phyloP scores from a whole-genome alignment of 495 filamentous ascomycete species.

The Tuber aestivum region DNA sequence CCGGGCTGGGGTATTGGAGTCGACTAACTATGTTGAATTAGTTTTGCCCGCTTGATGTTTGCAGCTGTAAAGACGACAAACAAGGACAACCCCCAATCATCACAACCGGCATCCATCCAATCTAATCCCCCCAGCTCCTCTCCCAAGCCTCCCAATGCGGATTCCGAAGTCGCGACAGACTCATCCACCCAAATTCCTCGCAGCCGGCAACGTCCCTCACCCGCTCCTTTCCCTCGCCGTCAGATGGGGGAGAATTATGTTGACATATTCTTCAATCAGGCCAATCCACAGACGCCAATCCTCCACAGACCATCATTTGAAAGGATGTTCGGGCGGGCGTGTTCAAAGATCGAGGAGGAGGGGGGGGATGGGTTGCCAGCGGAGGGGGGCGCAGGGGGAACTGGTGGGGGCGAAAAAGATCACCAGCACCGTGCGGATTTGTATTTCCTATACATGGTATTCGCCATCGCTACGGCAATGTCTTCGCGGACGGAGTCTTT shows the following conservation, averaged over 20 bases:
- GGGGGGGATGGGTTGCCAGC: constrained; percentile 24
- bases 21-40: constrained; percentile 9
- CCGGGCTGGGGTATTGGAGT: neutral
- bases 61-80: constrained; percentile 31
- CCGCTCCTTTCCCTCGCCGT: constrained; percentile 29
- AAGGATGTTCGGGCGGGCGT: constrained; percentile 22
- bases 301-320: constrained; percentile 31
- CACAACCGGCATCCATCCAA: constrained; percentile 18
- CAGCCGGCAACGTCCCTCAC: constrained; percentile 18
- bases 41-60: constrained; percentile 41
- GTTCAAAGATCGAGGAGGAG: constrained; percentile 22
- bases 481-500: constrained; percentile 19
- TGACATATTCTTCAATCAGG: constrained; percentile 39
- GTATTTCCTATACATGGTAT: constrained; percentile 40
- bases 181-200: constrained; percentile 33
- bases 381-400: constrained; percentile 3
- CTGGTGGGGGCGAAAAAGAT: constrained; percentile 21
- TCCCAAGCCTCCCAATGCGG: constrained; percentile 16
- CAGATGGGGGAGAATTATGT: constrained; percentile 22
- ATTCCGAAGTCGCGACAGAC: constrained; percentile 17
- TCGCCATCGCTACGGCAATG: constrained; percentile 39
- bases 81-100: constrained; percentile 24
- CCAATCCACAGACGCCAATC: constrained; percentile 40
- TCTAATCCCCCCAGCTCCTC: constrained; percentile 5
- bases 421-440: constrained; percentile 37